A percentile compares a stretch with the other conserved stretches of the same genome.
phyloP scores from a whole-genome alignment of 768 basidiomycete genomes.

The Paxillus ammoniavirescens region DNA sequence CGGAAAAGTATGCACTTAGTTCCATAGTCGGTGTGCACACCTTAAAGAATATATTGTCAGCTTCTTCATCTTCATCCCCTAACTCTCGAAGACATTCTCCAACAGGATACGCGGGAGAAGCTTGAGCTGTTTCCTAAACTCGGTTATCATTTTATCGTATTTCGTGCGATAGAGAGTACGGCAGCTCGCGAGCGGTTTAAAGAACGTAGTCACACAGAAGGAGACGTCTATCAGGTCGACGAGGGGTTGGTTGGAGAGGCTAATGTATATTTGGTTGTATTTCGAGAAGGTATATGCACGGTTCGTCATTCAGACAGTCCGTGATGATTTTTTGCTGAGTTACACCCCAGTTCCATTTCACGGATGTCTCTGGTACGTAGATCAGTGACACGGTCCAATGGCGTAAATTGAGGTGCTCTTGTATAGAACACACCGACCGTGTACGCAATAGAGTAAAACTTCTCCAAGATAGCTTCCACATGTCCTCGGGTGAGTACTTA shows the following conservation, averaged over 20 bases:
- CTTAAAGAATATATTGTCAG: constrained; percentile 35
- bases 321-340: not conserved
- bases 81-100: constrained; percentile 90
- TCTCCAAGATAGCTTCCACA: constrained; percentile 58
- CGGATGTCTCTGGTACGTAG: constrained; percentile 65
- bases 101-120: constrained; percentile 91
- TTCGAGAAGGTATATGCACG: constrained; percentile 81
- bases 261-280: constrained; percentile 87
- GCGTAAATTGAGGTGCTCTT: constrained; percentile 1
- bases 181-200: constrained; percentile 41
- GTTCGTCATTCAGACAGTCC: constrained; percentile 38
- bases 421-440: constrained; percentile 69
- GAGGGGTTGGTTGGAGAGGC: constrained; percentile 64
- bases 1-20: constrained; percentile 60
- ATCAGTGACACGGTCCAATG: not conserved
- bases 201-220: constrained; percentile 20
- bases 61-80: constrained; percentile 86
- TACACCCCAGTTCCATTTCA: constrained; percentile 76
- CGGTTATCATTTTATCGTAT: constrained; percentile 90
- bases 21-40: not conserved
- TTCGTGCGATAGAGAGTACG: constrained; percentile 73
- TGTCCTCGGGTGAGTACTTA: constrained; percentile 62
- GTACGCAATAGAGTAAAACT: constrained; percentile 70
- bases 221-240: constrained; percentile 27
- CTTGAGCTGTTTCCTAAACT: constrained; percentile 82